Base-by-base conservation (phyloP, 2,329 filamentous ascomycete genomes). In the Colletotrichum tofieldiae region DNA sequence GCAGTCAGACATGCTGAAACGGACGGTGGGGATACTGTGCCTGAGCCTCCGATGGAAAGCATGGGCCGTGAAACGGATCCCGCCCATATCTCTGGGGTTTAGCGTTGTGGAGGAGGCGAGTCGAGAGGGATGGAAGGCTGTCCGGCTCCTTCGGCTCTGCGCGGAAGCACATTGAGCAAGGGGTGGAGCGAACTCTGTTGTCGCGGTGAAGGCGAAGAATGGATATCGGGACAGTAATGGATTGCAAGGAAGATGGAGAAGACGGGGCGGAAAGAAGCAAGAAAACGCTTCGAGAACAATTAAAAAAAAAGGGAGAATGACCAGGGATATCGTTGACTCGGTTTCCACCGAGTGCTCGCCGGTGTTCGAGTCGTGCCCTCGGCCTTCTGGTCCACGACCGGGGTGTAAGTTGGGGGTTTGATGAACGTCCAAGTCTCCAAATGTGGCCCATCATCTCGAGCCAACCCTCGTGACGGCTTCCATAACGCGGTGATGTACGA, bases 361-460 rank as follows among this genome's bases (percentile, higher is more conserved):
- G 16, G 35, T 32, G 47, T 16, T 45, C 62, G 67, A 70, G 67
- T 70, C 67, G 67, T 70, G 67, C 45, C 23, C 49, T 37, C 43
- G 54, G n/a, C 18, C 49, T 56, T 56, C 5, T 41, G 35, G 23
- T 14, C 35, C 32, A 7, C 35, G 35, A 14, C 54, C 54, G 4
- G 54, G 54, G 26, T 56, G 35, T 56, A 56, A 41, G 35, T 56
- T 41, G 54, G 54, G 35, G 35, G 12, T 56, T 56, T 37, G 32
- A 56, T 37, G 20, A 56, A 39, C 8, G 5, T 9, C 35, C 7
- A 37, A 9, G 35, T 37, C 6, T 37, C 35, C 35, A 37, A 23
- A 6, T 20, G 11, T 23, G 6, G 18, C 29, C 9, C 29, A 35
- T 35, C 12, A 49, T 26, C 29, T 61, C n/a, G 39, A 45, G 56